Evolutionary conservation across 345 rosid genomes (phyloP), one percentile per base, ranked within the genome.

Genomic region (Acer yangbiense): DNA sequence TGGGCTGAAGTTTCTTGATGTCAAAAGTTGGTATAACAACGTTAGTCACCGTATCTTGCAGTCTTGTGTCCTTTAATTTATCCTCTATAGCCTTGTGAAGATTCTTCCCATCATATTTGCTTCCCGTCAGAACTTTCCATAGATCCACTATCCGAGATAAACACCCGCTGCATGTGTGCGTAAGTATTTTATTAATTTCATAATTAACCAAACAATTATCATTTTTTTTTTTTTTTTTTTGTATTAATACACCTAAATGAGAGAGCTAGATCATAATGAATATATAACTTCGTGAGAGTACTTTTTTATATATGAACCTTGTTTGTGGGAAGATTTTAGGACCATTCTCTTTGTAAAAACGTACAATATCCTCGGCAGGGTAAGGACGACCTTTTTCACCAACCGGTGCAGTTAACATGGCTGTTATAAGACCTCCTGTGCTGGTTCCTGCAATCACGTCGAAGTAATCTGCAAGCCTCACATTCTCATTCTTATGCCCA

Each of bases 371-470:
- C 41, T 86, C 84, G 64, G 93, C 93, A 54, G 89, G 83, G 9
- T 68, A 87, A 0, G 93, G 93, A 25, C 89, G 93, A 9, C 87
- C 76, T 8, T 77, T 50, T 58, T 79, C 79, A 44, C 86, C 5
- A 32, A 3, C 71, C 35, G 96, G 92, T 57, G 80, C 89, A 3
- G 92, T 65, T 44, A 90, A 76, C 94, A 92, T 88, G 39, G 91
- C 86, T 20, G 95, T 79, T 13, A 90, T 60, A 17, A 93, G 91
- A 52, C 92, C 95, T 27, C 93, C 95, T n/a, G 95, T 90, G 65
- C 97, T 93, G 9, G 93, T 89, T 64, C 97, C 92, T n/a, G 95
- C 75, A 1, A 93, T 79, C 68, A 90, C 91, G 65, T 93, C 95
- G 62, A 93, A 90, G 70, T 93, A 93, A 82, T 92, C 92, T 61